phyloP scores from a whole-genome alignment of 1,284 basidiomycete genomes.

The Trichosporon coremiiforme region DNA sequence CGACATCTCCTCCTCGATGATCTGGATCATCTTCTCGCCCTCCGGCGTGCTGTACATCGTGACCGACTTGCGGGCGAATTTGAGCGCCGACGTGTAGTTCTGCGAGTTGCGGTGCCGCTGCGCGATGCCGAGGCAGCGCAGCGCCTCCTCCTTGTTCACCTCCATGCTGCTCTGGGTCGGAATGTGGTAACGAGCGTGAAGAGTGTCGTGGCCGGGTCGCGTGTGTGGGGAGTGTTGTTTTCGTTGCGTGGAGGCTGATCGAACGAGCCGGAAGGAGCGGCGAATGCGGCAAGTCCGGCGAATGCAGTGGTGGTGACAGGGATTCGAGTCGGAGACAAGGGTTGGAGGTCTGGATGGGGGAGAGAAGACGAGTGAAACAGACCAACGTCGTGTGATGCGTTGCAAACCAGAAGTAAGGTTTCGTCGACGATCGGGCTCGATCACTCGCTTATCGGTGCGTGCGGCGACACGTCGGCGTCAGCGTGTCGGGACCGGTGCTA shows the following conservation, averaged over 20 bases:
- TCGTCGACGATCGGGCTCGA: neutral
- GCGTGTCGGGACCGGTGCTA: neutral
- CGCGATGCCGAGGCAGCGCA: conserved; percentile 75
- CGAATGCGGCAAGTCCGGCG: neutral
- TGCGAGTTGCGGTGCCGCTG: conserved; percentile 70
- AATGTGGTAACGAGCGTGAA: neutral
- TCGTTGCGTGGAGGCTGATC: neutral
- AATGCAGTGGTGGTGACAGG: too few relatives aligned
- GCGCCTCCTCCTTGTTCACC: conserved; percentile 84
- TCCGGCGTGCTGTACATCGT: conserved; percentile 79
- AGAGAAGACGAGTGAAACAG: neutral
- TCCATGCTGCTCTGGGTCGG: conserved; percentile 63
- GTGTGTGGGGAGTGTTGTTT: neutral
- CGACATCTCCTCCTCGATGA: conserved; percentile 53
- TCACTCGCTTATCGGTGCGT: neutral
- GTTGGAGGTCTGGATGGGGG: too few relatives aligned
- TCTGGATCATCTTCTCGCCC: conserved; percentile 61
- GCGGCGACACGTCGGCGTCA: neutral
- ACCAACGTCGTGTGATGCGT: conserved; percentile 1
- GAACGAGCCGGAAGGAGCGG: neutral
- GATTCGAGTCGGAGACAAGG: neutral
- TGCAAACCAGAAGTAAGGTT: neutral
- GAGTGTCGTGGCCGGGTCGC: too few relatives aligned
- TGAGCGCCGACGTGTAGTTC: conserved; percentile 75
- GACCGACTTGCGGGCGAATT: conserved; percentile 88